These are phyloP conservation scores for Carex arenaria DNA, from an alignment of 202 grass and related monocot genomes.

Conservation along the genomic window DNA sequence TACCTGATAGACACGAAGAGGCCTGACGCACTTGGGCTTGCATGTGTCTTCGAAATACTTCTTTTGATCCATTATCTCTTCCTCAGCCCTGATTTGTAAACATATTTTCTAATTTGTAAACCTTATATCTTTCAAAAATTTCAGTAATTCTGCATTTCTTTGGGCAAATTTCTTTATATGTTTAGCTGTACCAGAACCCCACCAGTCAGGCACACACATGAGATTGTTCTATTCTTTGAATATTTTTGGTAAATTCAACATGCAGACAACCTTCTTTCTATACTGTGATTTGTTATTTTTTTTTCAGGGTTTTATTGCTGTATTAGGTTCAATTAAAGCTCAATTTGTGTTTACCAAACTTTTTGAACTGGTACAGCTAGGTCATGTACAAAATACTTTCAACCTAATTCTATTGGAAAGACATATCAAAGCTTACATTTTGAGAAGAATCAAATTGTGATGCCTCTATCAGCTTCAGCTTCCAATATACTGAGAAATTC, in stretches of 20 bases:
- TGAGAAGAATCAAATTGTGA: background rate
- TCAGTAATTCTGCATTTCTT: background rate
- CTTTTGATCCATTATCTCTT: constrained; percentile 20
- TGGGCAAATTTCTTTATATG: background rate
- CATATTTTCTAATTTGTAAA: background rate
- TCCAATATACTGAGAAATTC: background rate
- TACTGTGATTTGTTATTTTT: background rate
- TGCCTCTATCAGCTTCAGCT: background rate
- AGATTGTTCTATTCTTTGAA: too few species aligned
- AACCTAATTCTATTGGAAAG: background rate
- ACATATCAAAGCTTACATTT: background rate
- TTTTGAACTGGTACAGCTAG: background rate
- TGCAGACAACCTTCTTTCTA: background rate
- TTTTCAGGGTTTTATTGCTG: background rate
- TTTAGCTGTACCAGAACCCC: background rate
- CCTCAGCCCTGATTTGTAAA: constrained; percentile 13
- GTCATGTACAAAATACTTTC: background rate
- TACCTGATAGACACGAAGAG: constrained; percentile 29
- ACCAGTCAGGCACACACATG: background rate
- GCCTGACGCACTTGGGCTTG: constrained; percentile 21
- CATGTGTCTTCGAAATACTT: constrained; percentile 16
- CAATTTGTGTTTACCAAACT: background rate
- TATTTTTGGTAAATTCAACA: too few species aligned
- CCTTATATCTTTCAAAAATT: background rate
- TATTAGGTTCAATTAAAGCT: background rate